Evolutionary conservation across 148 eudicot genomes (phyloP), one percentile per base, ranked within the genome.

Genomic region (Polygonum aviculare): DNA sequence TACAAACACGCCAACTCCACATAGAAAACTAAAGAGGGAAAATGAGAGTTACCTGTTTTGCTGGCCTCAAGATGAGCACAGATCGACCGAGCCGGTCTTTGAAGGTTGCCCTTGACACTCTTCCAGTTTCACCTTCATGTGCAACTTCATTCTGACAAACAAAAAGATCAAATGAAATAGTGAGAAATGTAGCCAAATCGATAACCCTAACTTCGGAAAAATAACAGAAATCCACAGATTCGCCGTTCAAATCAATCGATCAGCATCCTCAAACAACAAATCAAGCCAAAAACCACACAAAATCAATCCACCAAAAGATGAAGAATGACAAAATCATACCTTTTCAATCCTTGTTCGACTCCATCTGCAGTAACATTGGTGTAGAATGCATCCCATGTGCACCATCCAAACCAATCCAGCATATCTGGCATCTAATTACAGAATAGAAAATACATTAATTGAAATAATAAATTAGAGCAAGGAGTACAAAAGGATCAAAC

Each of bases 31-130:
- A 35, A 12, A 35, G 36, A 35, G 15, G 63, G 63, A n/a, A 35
- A 8, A 26, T 18, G 35, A 55, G 1, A 51, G 63, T 50, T 69
- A 90, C 98, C 98, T 94, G 98, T 82, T 84, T 89, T 72, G 91
- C 98, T 12, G 98, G 98, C 83, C 98, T 95, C 96, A 95, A 82
- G 72, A 95, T 88, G 63, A 95, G 98, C 79, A 95, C 96, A 62
- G 85, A 73, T 81, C 98, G 89, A 49, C 94, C 96, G 48, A 77
- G 55, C 57, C 90, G 84, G 77, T 95, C 98, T 79, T 74, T 88
- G 74, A 95, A 95, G 77, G 88, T 86, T 40, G 97, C 98, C 77
- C 86, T 90, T 33, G 89, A 95, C 50, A 89, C 87, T 80, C 90
- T 90, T n/a, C 98, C 98, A 3, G 95, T 90, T 79, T 90, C 96